phyloP scores from a whole-genome alignment of 179 eudicot species.

The Monotropa hypopitys region DNA sequence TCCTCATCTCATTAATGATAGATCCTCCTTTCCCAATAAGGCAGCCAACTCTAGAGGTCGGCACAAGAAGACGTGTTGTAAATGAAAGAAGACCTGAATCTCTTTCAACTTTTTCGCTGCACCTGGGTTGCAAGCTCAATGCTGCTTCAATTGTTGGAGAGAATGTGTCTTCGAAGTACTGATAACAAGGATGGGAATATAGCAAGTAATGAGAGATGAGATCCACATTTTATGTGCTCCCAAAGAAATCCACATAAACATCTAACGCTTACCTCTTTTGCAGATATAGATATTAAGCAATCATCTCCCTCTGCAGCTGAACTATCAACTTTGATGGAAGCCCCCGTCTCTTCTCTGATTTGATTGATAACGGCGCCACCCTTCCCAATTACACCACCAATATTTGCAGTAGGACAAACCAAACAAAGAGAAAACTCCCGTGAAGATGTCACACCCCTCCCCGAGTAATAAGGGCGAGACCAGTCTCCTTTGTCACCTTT shows the following conservation, averaged over 20 bases:
- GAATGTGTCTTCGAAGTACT: slow-evolving; percentile 76
- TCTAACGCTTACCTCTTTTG: slow-evolving; percentile 54
- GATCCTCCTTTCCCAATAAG: slow-evolving; percentile 94
- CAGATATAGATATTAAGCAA: slow-evolving; percentile 60
- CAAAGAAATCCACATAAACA: background rate
- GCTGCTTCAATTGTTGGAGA: slow-evolving; percentile 93
- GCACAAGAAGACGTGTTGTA: slow-evolving; percentile 74
- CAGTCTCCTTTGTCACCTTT: slow-evolving; percentile 64
- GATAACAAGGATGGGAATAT: background rate
- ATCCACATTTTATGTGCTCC: background rate
- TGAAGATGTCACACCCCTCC: slow-evolving; percentile 48
- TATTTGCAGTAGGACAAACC: slow-evolving; percentile 68
- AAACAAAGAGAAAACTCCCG: slow-evolving; percentile 75
- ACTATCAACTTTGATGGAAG: slow-evolving; percentile 80
- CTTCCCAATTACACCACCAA: slow-evolving; percentile 94
- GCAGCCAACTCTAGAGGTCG: slow-evolving; percentile 71
- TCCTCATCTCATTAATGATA: slow-evolving; percentile 83
- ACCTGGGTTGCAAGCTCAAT: slow-evolving; percentile 81
- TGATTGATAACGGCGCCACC: slow-evolving; percentile 85
- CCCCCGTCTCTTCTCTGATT: slow-evolving; percentile 88
- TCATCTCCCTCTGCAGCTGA: slow-evolving; percentile 75
- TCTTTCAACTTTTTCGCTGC: slow-evolving; percentile 92
- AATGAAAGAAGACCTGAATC: slow-evolving; percentile 77
- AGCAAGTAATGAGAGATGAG: background rate
- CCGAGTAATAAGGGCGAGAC: slow-evolving; percentile 53